phyloP scores from a whole-genome alignment of 164 flowering plant genomes.

The Berberis vulgaris region DNA sequence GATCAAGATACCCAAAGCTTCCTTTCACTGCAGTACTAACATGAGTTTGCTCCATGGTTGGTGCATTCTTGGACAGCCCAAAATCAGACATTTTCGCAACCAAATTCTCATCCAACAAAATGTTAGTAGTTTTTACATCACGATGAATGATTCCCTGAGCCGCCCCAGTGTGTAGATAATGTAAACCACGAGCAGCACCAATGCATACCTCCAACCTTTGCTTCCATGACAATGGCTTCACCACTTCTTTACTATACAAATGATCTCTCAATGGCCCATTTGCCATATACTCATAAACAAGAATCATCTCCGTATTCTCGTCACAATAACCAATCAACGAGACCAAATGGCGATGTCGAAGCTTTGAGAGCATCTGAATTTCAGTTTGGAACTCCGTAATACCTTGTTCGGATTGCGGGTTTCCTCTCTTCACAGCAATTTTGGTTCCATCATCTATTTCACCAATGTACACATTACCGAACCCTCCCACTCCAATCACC shows the following conservation, averaged over 20 bases:
- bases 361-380: slow-evolving; percentile 14
- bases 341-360: slow-evolving; percentile 24
- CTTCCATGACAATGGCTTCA: slow-evolving; percentile 18
- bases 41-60: slow-evolving; percentile 11
- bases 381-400: slow-evolving; percentile 19
- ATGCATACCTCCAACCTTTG: slow-evolving; percentile 18
- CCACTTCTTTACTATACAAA: slow-evolving; percentile 8
- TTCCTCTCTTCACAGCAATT: slow-evolving; percentile 10
- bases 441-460: slow-evolving; percentile 4
- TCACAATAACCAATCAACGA: slow-evolving; percentile 22
- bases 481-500: slow-evolving; percentile 4
- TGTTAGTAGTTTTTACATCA: slow-evolving; percentile 23
- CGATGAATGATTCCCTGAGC: slow-evolving; percentile 21
- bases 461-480: slow-evolving; percentile 11
- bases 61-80: slow-evolving; percentile 16
- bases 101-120: slow-evolving; percentile 17
- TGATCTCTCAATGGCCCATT: slow-evolving; percentile 19
- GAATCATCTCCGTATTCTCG: slow-evolving; percentile 20
- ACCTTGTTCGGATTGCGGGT: slow-evolving; percentile 14
- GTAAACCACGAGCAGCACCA: slow-evolving; percentile 21
- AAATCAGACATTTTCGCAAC: slow-evolving; percentile 24
- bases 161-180: slow-evolving; percentile 23
- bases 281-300: slow-evolving; percentile 24
- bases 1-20: slow-evolving; percentile 22
- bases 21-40: slow-evolving; percentile 23